Percentiles rank a stretch among this genome's conserved stretches.
Conservation (phyloP, 495 filamentous ascomycete species). For the Podospora sp. region DNA sequence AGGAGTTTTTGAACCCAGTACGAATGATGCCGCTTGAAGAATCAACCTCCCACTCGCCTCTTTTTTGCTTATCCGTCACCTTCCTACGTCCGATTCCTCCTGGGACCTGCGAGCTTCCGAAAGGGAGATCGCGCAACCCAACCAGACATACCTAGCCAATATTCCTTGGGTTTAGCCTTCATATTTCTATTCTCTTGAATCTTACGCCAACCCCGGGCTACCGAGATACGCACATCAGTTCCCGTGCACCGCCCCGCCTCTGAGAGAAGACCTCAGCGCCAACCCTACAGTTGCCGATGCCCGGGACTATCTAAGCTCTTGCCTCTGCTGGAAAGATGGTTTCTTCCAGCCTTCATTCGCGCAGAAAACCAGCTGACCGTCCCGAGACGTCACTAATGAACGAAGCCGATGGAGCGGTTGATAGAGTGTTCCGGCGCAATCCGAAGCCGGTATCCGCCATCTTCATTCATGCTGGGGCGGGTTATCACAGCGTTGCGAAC, state of each 20-base stretch:
- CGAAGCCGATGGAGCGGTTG: constrained; percentile 30
- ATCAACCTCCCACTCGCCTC: neutral
- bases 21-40: neutral
- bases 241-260: neutral
- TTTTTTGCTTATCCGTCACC: neutral
- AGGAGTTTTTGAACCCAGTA: neutral
- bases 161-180: neutral
- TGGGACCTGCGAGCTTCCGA: neutral
- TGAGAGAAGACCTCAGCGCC: neutral
- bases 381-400: neutral
- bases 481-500: constrained; percentile 87
- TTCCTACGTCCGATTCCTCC: neutral
- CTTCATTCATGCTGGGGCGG: constrained; percentile 93
- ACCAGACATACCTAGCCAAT: neutral
- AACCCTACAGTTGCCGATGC: neutral
- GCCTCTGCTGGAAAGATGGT: neutral
- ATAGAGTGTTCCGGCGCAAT: constrained; percentile 26
- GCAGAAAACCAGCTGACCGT: neutral
- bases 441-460: constrained; percentile 60
- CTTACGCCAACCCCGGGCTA: neutral
- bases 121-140: neutral
- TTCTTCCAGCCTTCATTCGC: neutral
- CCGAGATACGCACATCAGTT: neutral
- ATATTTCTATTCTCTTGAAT: neutral
- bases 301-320: neutral